phyloP scores from a whole-genome alignment of 352 stramenopile species.

The Pythium pyrilobum region DNA sequence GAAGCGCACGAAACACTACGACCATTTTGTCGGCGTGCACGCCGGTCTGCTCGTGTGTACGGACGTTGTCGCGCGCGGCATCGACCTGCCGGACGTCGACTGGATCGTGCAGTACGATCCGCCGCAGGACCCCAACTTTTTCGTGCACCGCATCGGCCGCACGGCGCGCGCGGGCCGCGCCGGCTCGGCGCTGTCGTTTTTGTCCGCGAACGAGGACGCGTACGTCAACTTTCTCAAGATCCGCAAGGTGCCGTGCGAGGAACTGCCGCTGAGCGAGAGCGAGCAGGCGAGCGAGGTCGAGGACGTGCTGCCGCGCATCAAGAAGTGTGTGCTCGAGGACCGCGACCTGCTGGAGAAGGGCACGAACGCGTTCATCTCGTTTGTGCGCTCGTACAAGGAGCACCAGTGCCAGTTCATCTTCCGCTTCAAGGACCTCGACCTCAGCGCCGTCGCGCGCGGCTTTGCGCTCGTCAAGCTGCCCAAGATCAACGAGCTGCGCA shows the following conservation, averaged over 20 bases:
- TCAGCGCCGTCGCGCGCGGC: constrained; percentile 88
- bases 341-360: constrained; percentile 98
- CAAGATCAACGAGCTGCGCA: constrained; percentile 85
- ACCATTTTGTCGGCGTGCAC: constrained; percentile 50
- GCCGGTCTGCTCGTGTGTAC: constrained; percentile 95
- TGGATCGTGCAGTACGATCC: constrained; percentile 99
- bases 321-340: constrained; percentile 87
- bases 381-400: constrained; percentile 99
- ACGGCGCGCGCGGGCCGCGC: constrained; percentile 93
- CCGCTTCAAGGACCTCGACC: constrained; percentile 96
- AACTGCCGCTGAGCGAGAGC: constrained; percentile 56
- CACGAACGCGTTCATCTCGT: constrained; percentile 98
- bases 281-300: constrained; percentile 56
- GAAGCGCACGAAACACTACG: constrained; percentile 78
- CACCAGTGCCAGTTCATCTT: constrained; percentile 99
- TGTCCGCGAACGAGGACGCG: constrained; percentile 95
- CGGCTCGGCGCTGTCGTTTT: constrained; percentile 93
- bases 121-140: constrained; percentile 97
- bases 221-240: constrained; percentile 97
- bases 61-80: constrained; percentile 97
- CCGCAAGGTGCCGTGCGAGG: constrained; percentile 90
- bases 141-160: constrained; percentile 97
- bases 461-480: constrained; percentile 79
- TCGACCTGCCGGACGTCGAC: constrained; percentile 98
- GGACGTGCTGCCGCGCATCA: constrained; percentile 88